These are phyloP conservation scores for Diophrys sp. DNA, from an alignment of 73 alveolate species.

Conservation along the genomic window DNA sequence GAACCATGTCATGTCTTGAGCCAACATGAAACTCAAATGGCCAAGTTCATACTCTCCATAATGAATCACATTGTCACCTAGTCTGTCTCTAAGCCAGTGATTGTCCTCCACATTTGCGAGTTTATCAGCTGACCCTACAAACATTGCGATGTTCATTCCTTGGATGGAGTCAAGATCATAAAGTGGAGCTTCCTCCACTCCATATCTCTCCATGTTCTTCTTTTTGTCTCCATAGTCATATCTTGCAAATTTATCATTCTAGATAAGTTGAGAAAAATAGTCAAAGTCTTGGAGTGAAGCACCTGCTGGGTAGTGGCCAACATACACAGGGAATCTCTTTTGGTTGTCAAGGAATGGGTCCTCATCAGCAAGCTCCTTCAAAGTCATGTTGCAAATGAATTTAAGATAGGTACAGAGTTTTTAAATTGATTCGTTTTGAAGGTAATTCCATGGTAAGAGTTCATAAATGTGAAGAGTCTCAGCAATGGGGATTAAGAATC, in stretches of 20 bases:
- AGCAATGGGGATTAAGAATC: neutral
- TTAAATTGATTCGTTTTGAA: neutral
- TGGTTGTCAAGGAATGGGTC: slow-evolving; percentile 35
- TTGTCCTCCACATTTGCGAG: slow-evolving; percentile 64
- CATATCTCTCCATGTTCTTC: slow-evolving; percentile 83
- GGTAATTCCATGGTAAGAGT: neutral
- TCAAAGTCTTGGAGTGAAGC: slow-evolving; percentile 78
- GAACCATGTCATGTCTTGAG: slow-evolving; percentile 24
- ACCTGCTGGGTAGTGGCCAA: slow-evolving; percentile 96
- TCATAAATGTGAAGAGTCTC: neutral
- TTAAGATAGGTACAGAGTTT: slow-evolving; percentile 23
- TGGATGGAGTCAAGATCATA: slow-evolving; percentile 14
- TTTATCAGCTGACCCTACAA: slow-evolving; percentile 66
- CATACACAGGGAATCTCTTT: slow-evolving; percentile 38
- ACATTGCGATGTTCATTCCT: slow-evolving; percentile 47
- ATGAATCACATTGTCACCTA: slow-evolving; percentile 22
- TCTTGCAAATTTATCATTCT: slow-evolving; percentile 51
- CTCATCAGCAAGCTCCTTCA: slow-evolving; percentile 35
- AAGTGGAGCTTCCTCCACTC: slow-evolving; percentile 22
- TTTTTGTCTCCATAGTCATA: slow-evolving; percentile 80
- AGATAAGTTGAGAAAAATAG: slow-evolving; percentile 76
- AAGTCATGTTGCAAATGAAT: slow-evolving; percentile 18
- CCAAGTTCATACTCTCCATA: slow-evolving; percentile 58
- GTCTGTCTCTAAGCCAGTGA: slow-evolving; percentile 44
- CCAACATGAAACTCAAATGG: slow-evolving; percentile 46